Evolutionary conservation across 495 filamentous ascomycete genomes (phyloP), one percentile per base, ranked within the genome.

Genomic region (Schizothecium vesticola): DNA sequence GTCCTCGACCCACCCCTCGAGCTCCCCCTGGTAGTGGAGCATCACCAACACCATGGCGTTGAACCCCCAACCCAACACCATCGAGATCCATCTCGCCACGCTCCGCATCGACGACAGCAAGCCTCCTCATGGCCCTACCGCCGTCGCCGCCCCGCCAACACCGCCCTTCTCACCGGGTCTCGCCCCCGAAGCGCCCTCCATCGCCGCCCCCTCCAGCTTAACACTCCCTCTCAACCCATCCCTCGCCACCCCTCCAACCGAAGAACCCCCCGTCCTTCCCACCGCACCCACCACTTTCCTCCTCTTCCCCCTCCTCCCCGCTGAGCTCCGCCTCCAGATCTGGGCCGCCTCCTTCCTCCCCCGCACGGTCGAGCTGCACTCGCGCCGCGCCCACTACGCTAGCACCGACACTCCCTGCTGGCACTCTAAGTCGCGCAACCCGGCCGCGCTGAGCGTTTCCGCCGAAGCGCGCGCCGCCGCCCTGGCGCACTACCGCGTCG

Each of bases 241-340:
- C 24, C 63, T 43, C 19, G 43, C 43, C 19, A 51, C 43, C 26
- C 25, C 65, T 29, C 29, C 11, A 1, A 29, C 21, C 63, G 23
- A 43, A n/a, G 5, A n/a, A 19, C 8, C 19, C 61, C 23, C 33
- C n/a, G 13, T 0, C 43, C 3, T 26, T 43, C 33, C 60, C 56
- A 56, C 23, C 9, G 13, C 31, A n/a, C 2, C 56, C 16, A 3
- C 59, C 11, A 65, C 74, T 10, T 79, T 81, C 56, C 69, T 63
- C 8, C 43, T 59, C 29, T 81, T 81, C 60, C 71, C 76, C 12
- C 59, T 68, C n/a, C 72, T 81, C 11, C 79, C 79, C 12, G 58
- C 75, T 33, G 79, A 81, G 51, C 63, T 81, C 57, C 76, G 79
- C 33, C 71, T 81, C 71, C 65, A 75, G 5, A 77, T 81, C 28